phyloP scores from a whole-genome alignment of 768 basidiomycete genomes.

The Daedaleopsis nitida region DNA sequence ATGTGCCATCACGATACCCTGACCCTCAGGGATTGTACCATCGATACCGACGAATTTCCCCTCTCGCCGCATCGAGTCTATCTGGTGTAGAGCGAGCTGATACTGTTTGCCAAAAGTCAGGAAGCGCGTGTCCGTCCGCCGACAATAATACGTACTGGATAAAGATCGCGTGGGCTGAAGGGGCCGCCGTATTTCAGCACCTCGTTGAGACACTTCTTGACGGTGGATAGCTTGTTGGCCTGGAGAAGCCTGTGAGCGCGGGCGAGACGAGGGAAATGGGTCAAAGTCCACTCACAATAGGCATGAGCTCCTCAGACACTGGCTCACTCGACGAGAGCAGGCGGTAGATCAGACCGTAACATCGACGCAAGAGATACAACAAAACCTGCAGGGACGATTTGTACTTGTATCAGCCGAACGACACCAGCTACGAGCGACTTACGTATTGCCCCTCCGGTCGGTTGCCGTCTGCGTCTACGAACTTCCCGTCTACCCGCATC shows the following conservation, averaged over 20 bases:
- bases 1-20: slow-evolving; percentile 95
- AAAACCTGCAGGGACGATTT: slow-evolving; percentile 62
- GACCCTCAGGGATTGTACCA: slow-evolving; percentile 91
- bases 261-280: background rate
- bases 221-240: slow-evolving; percentile 96
- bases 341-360: slow-evolving; percentile 94
- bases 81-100: slow-evolving; percentile 92
- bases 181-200: slow-evolving; percentile 95
- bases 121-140: background rate
- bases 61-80: slow-evolving; percentile 90
- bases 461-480: slow-evolving; percentile 92
- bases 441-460: slow-evolving; percentile 95
- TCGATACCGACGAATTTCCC: slow-evolving; percentile 91
- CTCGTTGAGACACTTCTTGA: slow-evolving; percentile 96
- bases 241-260: slow-evolving; percentile 31
- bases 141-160: slow-evolving; percentile 65
- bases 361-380: slow-evolving; percentile 89
- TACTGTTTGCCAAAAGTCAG: slow-evolving; percentile 51
- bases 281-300: slow-evolving; percentile 60
- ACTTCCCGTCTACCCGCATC: slow-evolving; percentile 97
- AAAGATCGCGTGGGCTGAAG: slow-evolving; percentile 88
- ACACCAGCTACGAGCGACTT: slow-evolving; percentile 30
- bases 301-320: slow-evolving; percentile 97
- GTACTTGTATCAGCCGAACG: background rate
- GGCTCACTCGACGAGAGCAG: slow-evolving; percentile 94